Base-by-base conservation (phyloP, 2,329 filamentous ascomycete species). In the Juglanconis sp. region DNA sequence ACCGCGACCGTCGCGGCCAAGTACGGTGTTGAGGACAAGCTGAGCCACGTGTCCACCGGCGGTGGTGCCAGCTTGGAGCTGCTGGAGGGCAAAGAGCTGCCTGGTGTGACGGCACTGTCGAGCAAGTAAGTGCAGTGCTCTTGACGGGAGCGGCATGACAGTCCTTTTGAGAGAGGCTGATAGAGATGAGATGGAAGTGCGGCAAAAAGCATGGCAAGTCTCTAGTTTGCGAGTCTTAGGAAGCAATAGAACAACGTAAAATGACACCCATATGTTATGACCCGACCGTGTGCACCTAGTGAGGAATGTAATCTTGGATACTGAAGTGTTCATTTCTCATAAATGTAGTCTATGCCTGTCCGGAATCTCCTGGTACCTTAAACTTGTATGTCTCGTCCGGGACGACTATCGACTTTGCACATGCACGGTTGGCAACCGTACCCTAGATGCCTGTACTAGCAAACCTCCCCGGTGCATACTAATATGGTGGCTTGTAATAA, bases 1-100 rank as follows among this genome's bases (percentile, higher is more conserved):
- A 99, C 95, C 55, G 95, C 95, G 54, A 99, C 95, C 63, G 95
- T 98, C 52, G 95, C 95, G 57, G 94, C 93, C 76, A 97, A 99
- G 84, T 99, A 96, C 77, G 88, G 88, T 58, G 94, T 91, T 65
- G 95, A 99, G 84, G 87, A 91, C 78, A 96, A 98, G 87, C 85
- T 98, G 73, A 97, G 92, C 82, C 95, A 99, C 81, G 95, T 99
- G 65, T 96, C 92, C 54, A 99, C 95, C 36, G 95, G 95, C 69
- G 95, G 95, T 72, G 95, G 95, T 79, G 95, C 95, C 67, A 94
- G 89, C 70, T 83, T 99, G 72, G 95, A 99, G 84, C 82, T 99
- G 71, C 87, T 99, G 65, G 95, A 99, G 86, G 95, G 95, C 78
- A 99, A 99, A 86, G 94, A 92, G 66, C 84, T 99, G 72, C 95